These are phyloP conservation scores for Diplodia sapinea DNA, from an alignment of 2,329 filamentous ascomycete species.

Conservation along the genomic window DNA sequence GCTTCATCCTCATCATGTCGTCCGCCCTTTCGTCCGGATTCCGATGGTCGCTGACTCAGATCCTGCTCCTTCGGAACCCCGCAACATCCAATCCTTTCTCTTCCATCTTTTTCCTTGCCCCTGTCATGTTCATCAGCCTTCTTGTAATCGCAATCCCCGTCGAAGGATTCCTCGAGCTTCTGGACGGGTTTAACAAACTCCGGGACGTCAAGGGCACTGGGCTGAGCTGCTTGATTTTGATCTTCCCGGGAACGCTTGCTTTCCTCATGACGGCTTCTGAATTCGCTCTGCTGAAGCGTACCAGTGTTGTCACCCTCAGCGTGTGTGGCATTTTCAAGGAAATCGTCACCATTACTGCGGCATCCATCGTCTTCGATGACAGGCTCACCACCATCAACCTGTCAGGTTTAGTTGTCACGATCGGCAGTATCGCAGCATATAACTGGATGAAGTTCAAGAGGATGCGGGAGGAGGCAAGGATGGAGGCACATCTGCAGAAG, in stretches of 20 bases:
- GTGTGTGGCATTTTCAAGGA: constrained; percentile 99
- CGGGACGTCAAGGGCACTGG: constrained; percentile 70
- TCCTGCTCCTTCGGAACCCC: constrained; percentile 89
- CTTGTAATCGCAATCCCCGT: constrained; percentile 81
- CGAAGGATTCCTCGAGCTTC: constrained; percentile 75
- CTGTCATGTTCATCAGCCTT: constrained; percentile 90
- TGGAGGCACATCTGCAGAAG: constrained; percentile 51
- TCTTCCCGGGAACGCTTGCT: constrained; percentile 89
- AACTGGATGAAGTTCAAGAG: constrained; percentile 93
- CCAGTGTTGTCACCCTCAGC: constrained; percentile 91
- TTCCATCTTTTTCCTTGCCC: constrained; percentile 96
- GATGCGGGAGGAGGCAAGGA: constrained; percentile 78
- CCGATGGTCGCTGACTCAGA: constrained; percentile 97
- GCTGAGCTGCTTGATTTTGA: constrained; percentile 72
- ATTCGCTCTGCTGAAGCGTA: constrained; percentile 92
- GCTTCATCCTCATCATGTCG: constrained; percentile 90
- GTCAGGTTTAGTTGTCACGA: constrained; percentile 84
- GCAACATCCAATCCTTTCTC: constrained; percentile 96
- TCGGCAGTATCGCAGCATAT: constrained; percentile 83
- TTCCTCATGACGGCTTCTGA: constrained; percentile 97
- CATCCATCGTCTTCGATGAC: constrained; percentile 87
- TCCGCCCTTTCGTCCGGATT: constrained; percentile 96
- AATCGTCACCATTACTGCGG: constrained; percentile 91
- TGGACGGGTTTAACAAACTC: constrained; percentile 69
- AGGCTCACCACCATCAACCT: constrained; percentile 86